phyloP scores from a whole-genome alignment of 1,139 yeast genomes.

The Meyerozyma guilliermondii region DNA sequence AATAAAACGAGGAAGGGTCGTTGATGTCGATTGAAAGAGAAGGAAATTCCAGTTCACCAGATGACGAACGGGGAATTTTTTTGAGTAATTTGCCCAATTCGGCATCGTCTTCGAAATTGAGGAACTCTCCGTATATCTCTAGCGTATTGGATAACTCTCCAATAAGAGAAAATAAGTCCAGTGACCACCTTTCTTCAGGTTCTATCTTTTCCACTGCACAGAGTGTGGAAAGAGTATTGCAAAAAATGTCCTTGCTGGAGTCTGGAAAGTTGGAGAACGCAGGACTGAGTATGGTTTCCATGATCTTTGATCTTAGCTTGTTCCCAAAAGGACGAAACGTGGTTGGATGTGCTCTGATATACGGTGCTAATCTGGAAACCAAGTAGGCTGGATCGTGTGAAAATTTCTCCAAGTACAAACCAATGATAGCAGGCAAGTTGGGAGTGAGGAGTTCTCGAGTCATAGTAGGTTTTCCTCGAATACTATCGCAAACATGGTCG shows the following conservation, averaged over 20 bases:
- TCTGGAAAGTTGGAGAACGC: conserved; percentile 28
- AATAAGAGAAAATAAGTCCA: conserved; percentile 28
- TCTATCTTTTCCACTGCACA: conserved; percentile 53
- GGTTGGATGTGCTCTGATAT: conserved; percentile 61
- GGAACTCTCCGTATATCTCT: conserved; percentile 49
- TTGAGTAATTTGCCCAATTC: conserved; percentile 33
- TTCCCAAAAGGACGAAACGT: conserved; percentile 77
- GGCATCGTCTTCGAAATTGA: conserved; percentile 52
- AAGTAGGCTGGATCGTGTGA: conserved; percentile 34
- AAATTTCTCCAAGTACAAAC: conserved; percentile 46
- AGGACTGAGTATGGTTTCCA: conserved; percentile 24
- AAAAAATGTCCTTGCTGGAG: conserved; percentile 35
- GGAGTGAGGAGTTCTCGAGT: conserved; percentile 86
- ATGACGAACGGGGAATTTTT: conserved; percentile 24
- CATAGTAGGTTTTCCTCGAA: conserved; percentile 77
- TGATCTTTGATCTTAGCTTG: conserved; percentile 48
- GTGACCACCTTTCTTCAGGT: conserved; percentile 46
- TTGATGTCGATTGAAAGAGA: conserved; percentile 54
- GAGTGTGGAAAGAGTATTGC: conserved; percentile 53
- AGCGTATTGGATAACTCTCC: conserved; percentile 50
- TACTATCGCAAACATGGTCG: conserved; percentile 44
- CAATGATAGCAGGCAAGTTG: conserved; percentile 58
- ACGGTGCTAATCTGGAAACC: conserved; percentile 44
- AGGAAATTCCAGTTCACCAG: conserved; percentile 27
- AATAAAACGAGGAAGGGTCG: conserved; percentile 44